These are phyloP conservation scores for Agroathelia rolfsii DNA, from an alignment of 1,284 basidiomycete species.

Conservation along the genomic window DNA sequence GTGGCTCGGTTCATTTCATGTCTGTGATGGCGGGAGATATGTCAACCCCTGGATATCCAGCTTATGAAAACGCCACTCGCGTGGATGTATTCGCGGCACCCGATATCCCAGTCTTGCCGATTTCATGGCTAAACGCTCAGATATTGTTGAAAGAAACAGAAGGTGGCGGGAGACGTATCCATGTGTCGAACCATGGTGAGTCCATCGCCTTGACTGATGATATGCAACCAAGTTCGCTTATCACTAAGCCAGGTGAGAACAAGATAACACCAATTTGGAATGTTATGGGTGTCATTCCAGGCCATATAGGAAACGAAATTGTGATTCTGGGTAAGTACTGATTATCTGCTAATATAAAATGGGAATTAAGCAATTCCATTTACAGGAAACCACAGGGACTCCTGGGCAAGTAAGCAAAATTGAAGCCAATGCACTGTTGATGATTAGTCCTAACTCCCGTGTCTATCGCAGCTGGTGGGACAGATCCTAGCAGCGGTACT, in stretches of 20 bases:
- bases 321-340: constrained; percentile 70
- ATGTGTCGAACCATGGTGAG: constrained; percentile 39
- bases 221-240: constrained; percentile 9
- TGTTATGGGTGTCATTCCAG: constrained; percentile 68
- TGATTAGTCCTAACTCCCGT: constrained; percentile 30
- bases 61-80: constrained; percentile 66
- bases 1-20: constrained; percentile 68
- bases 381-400: no score
- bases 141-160: constrained; percentile 33
- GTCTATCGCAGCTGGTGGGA: no score
- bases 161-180: constrained; percentile 24
- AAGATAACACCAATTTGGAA: constrained; percentile 48
- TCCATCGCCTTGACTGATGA: background rate
- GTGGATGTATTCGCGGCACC: constrained; percentile 50
- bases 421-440: constrained; percentile 2
- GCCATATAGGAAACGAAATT: constrained; percentile 66
- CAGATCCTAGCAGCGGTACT: constrained; percentile 76
- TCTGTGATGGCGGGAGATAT: constrained; percentile 63
- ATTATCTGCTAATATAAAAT: constrained; percentile 2
- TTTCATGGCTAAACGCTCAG: constrained; percentile 46
- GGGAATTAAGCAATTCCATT: no score
- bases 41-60: constrained; percentile 62
- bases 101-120: constrained; percentile 55
- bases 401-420: constrained; percentile 17
- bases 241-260: constrained; percentile 29